Base-by-base conservation (phyloP, 1,284 basidiomycete species). In the Cronartium ribicola region DNA sequence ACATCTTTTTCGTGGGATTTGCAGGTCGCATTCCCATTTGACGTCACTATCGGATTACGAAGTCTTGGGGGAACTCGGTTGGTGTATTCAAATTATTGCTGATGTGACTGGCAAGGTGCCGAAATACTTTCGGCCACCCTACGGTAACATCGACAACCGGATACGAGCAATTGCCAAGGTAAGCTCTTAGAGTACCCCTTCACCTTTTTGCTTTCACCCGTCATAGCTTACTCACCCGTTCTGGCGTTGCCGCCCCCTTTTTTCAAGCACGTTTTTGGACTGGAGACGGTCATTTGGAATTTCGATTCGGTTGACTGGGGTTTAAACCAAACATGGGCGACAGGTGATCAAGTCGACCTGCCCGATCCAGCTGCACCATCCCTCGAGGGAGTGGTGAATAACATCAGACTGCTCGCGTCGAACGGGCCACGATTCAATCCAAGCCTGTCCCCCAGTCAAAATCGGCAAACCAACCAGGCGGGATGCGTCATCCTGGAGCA, bases 41-140 rank as follows among this genome's bases (percentile, higher is more conserved):
- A 66, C 70, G 4, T 17, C 51, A 11, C 11, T 73, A 17, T 57
- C 51, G 11, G 43, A 73, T 43, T 2, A 60, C 5, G 46, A 66
- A 55, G 57, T 73, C 40, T 48, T 74, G 65, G 71, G 71, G 20
- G 71, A 74, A 61, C 59, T 74, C 6, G 71, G 71, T n/a, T 74
- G 71, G 71, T 66, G 63, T 40, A 74, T 74, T 5, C 71, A 74
- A 22, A 74, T 74, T 29, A 74, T 74, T 20, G 4, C 29, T 40
- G 71, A 74, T 66, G 36, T 74, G 17, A 74, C 65, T n/a, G 71
- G 71, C 11, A 67, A 67, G 46, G 55, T 74, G 3, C 71, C 71
- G 0, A 60, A 60, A 40, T 67, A 62, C 59, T 74, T 62, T 39
- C 22, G 71, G 29, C 71, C 71, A 10, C 71, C 71, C 8, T 74